Base-by-base conservation (phyloP, 331 rosid genomes). In the Erythrophleum ivorense region DNA sequence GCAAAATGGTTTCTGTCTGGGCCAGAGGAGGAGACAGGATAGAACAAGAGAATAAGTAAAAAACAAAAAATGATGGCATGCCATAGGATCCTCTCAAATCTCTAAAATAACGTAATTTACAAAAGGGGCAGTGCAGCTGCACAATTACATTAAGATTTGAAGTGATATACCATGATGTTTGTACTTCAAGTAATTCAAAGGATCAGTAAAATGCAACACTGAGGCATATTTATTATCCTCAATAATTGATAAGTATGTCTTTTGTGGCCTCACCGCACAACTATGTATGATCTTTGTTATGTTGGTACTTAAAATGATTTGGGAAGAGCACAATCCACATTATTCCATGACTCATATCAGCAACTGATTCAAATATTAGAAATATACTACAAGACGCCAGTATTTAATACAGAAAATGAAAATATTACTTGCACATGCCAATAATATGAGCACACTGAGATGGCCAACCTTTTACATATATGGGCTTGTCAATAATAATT, bases 401-500 rank as follows among this genome's bases (percentile, higher is more conserved):
- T 29, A 36, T 43, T 58, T 65, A 4, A 43, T 16, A 80, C 54
- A 34, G 24, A 52, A 48, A 79, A 75, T 63, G 34, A 71, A 63
- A 76, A 64, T 38, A 71, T 18, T 41, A 78, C 80, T 24, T n/a
- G 76, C 19, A 33, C 72, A 60, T 54, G 65, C 48, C 19, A 60
- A 34, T 54, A 3, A 75, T 62, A 11, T 49, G 54, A 78, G 78
- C 45, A 46, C 15, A 73, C 84, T 63, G 77, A 53, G 66, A 78
- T 54, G 82, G 31, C 94, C 71, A 78, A 96, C 99, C 99, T 92
- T 96, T 94, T 45, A 96, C 97, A 86, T 90, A 91, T 74, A 94
- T 81, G 19, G 99, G 99, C 85, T 96, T 96, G 86, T 96, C 97
- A 14, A 86, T 90, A 71, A 91, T 71, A 80, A 90, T 80, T 89